Base-by-base conservation (phyloP, 2,329 filamentous ascomycete genomes). In the Sarocladium brachiariae region DNA sequence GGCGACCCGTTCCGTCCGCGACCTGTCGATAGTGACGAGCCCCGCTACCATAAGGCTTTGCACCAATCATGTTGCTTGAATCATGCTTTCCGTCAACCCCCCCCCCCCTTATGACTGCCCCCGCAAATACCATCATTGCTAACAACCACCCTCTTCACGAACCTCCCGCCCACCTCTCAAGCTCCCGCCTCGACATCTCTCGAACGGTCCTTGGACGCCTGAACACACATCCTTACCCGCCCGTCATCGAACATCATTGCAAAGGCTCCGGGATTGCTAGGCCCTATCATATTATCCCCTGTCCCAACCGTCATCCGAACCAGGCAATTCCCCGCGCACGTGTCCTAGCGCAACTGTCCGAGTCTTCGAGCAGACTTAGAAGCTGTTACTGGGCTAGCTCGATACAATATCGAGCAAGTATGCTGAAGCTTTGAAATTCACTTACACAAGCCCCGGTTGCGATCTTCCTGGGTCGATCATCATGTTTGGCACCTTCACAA, bases 401-500 rank as follows among this genome's bases (percentile, higher is more conserved):
- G 13, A 19, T n/a, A 6, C 9, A 18, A 19, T 27, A 3, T 19
- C 16, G 37, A 9, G 8, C 23, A 4, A 19, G 39, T 11, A 43
- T 25, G 23, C 23, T 3, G 27, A 4, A 24, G 23, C 23, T 27
- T 27, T 11, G 39, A 27, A 5, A 8, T 25, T 16, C 7, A 19
- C 21, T 25, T 16, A 23, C 7, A 43, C 21, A 13, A 43, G 19
- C 27, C 21, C 14, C 13, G 16, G 5, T n/a, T 4, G 7, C 14
- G 37, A 14, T 21, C 5, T 39, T 39, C 37, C 27, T 11, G 4
- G 23, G 3, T 47, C 7, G 7, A 31, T n/a, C 33, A 34, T 23
- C 37, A 52, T 52, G 51, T 52, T 52, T 33, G 46, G 46, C 4
- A 52, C 38, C 24, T 50, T 52, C 18, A 37, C 46, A 3, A 16